Percentiles rank a stretch among this genome's conserved stretches.
phyloP scores from a whole-genome alignment of 2,329 filamentous ascomycete genomes.

The Rhytidhysteron rufulum region DNA sequence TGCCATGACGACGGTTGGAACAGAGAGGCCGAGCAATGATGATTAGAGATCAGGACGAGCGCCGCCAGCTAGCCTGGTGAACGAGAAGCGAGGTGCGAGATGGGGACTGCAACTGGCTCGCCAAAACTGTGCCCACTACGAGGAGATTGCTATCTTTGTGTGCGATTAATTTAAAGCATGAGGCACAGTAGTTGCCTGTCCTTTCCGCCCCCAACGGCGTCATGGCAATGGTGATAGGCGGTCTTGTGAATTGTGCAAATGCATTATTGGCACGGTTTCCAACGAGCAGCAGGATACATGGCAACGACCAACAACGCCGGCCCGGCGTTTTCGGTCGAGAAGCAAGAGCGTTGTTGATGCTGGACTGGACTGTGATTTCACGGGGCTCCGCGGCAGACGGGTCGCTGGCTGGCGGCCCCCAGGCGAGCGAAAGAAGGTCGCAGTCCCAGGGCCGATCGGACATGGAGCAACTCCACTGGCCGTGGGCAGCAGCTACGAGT shows the following conservation, averaged over 20 bases:
- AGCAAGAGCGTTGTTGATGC: too few species aligned
- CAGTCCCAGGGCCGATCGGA: too few species aligned
- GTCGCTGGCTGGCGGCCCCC: too few species aligned
- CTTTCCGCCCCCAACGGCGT: slow-evolving; percentile 7
- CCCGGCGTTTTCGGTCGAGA: too few species aligned
- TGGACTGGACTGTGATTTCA: too few species aligned
- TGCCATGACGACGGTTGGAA: neutral
- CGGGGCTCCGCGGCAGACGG: too few species aligned
- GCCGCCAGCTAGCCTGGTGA: neutral
- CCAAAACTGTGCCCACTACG: neutral
- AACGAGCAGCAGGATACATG: neutral
- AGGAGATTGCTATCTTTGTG: slow-evolving; percentile 8
- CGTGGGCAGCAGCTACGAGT: too few species aligned
- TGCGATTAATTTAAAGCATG: slow-evolving; percentile 7
- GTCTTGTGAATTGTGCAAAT: neutral
- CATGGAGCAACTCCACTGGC: too few species aligned
- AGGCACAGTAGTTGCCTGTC: neutral
- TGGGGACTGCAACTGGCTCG: neutral
- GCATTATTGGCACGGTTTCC: neutral
- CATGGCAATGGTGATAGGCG: neutral
- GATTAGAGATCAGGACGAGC: slow-evolving; percentile 4
- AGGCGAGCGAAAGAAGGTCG: too few species aligned
- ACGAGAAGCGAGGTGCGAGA: slow-evolving; percentile 6
- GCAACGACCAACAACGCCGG: too few species aligned
- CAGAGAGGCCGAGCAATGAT: slow-evolving; percentile 5